These are phyloP conservation scores for Fusarium mangiferae DNA, from an alignment of 2,329 filamentous ascomycete genomes.

Conservation along the genomic window DNA sequence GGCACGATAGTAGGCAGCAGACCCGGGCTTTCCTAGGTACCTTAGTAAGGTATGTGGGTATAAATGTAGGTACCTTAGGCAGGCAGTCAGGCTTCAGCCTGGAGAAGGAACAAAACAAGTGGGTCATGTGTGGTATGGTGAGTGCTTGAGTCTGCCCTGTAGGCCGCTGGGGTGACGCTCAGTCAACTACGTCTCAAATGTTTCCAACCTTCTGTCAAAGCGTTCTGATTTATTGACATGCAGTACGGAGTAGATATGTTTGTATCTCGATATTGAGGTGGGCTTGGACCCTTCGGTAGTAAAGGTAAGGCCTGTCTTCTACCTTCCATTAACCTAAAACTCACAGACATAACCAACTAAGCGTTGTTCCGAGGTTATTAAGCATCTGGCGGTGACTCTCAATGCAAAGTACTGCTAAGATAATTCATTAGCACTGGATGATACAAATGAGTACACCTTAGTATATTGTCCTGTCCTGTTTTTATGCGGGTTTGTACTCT, in stretches of 20 bases:
- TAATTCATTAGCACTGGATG: neutral
- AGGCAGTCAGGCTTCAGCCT: neutral
- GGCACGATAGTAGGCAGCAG: conserved; percentile 25
- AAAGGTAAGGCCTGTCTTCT: neutral
- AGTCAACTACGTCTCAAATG: neutral
- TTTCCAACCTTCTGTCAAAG: neutral
- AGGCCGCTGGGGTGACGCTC: conserved; percentile 1
- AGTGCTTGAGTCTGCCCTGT: neutral
- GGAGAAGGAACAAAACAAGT: neutral
- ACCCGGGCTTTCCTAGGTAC: neutral
- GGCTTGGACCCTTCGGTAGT: neutral
- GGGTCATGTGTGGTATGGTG: neutral
- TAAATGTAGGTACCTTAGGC: neutral
- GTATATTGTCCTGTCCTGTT: neutral
- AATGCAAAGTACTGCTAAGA: neutral
- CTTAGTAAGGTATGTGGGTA: neutral
- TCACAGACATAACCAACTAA: no score
- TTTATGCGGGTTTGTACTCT: neutral
- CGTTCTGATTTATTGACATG: neutral
- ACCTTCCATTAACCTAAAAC: neutral
- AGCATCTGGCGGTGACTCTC: neutral
- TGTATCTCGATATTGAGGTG: no score
- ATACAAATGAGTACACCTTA: no score
- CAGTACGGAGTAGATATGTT: neutral
- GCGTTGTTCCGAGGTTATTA: neutral